phyloP scores from a whole-genome alignment of 805 yeast species.

The Clavispora phyllophila region DNA sequence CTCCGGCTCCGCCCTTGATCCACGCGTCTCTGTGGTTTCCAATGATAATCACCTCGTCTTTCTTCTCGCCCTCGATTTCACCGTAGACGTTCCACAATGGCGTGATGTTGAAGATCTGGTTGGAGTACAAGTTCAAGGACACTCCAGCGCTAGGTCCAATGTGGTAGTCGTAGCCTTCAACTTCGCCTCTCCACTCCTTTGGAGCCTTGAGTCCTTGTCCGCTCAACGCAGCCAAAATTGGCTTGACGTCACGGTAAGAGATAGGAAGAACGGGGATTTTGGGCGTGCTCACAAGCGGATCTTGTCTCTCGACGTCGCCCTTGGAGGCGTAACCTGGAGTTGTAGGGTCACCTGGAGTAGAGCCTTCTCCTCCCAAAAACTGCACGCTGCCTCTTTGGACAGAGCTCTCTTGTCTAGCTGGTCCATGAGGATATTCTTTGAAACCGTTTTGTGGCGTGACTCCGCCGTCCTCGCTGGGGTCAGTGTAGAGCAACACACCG shows the following conservation, averaged over 20 bases:
- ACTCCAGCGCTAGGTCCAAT: slow-evolving; percentile 45
- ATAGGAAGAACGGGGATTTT: slow-evolving; percentile 69
- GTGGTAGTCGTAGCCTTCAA: slow-evolving; percentile 42
- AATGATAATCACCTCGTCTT: slow-evolving; percentile 52
- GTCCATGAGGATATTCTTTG: slow-evolving; percentile 56
- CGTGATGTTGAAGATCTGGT: slow-evolving; percentile 56
- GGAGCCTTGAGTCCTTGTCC: slow-evolving; percentile 52
- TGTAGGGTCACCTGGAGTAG: slow-evolving; percentile 71
- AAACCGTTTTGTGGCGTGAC: slow-evolving; percentile 52
- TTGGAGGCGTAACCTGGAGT: slow-evolving; percentile 64
- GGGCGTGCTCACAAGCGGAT: slow-evolving; percentile 42
- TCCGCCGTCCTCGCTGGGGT: slow-evolving; percentile 62
- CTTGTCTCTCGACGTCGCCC: slow-evolving; percentile 15
- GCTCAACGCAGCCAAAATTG: slow-evolving; percentile 53
- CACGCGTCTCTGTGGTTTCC: slow-evolving; percentile 83
- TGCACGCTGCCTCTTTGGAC: slow-evolving; percentile 61
- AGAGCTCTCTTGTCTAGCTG: slow-evolving; percentile 57
- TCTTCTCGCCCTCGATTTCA: slow-evolving; percentile 47
- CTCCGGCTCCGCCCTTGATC: slow-evolving; percentile 76
- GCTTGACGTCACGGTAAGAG: slow-evolving; percentile 56
- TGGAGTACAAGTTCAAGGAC: slow-evolving; percentile 50
- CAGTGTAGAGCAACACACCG: slow-evolving; percentile 61
- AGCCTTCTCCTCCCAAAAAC: slow-evolving; percentile 44
- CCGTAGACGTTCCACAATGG: slow-evolving; percentile 65
- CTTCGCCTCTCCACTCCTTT: slow-evolving; percentile 33